Evolutionary conservation across 495 filamentous ascomycete species (phyloP).

Genomic region (Amphirosellinia nigrospora): DNA sequence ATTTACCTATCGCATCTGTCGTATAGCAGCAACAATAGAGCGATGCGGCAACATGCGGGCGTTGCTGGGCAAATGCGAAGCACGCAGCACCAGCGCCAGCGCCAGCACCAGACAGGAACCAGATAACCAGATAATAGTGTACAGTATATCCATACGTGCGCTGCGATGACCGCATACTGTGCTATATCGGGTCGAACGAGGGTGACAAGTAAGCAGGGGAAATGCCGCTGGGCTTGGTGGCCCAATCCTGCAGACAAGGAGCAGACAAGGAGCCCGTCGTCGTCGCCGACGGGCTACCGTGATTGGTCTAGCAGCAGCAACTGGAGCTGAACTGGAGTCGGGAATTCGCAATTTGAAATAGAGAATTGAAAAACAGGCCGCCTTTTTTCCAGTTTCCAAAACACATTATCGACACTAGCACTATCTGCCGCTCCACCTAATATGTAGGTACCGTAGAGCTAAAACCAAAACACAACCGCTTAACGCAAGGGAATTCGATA

Average conservation of each 20-base stretch:
- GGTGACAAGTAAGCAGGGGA: conserved; percentile 10
- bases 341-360: conserved; percentile 13
- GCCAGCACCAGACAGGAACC: too few relatives aligned
- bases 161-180: background rate
- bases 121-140: too few relatives aligned
- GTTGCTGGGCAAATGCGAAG: background rate
- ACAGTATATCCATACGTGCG: background rate
- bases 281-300: background rate
- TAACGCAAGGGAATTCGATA: background rate
- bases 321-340: too few relatives aligned
- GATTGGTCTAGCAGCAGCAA: conserved; percentile 4
- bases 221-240: background rate
- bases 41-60: background rate
- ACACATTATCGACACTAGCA: conserved; percentile 8
- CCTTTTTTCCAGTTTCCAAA: conserved; percentile 2
- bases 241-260: conserved; percentile 7
- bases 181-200: background rate
- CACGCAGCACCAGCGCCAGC: too few relatives aligned
- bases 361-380: background rate
- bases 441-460: background rate
- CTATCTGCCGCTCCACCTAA: background rate
- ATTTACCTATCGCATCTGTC: background rate
- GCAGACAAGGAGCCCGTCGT: too few relatives aligned
- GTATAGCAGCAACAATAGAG: background rate
- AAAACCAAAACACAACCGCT: background rate